Base-by-base conservation (phyloP, 345 rosid genomes). In the Zanthoxylum bungeanum region DNA sequence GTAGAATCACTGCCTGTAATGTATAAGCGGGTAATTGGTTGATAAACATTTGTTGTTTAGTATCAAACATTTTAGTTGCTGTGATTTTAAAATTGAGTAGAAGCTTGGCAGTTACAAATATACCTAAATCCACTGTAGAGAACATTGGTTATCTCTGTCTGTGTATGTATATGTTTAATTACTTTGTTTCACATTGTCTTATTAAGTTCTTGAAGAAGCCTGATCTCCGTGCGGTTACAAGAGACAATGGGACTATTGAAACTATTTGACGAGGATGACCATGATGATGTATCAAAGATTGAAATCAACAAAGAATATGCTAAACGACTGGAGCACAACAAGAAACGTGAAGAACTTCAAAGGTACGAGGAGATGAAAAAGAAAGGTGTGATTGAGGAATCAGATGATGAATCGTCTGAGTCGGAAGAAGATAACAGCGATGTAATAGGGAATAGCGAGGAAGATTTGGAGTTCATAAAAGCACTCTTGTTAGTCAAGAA, bases 261-360 rank as follows among this genome's bases (percentile, higher is more conserved):
- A 40, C 78, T 93, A 14, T 91, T 89, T 73, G 85, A 79, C 5
- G 88, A 82, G 1, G 81, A 77, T 5, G 77, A 28, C 21, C 73
- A 76, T 8, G 75, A 69, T 8, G 84, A 73, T 37, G 58, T 80
- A 24, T 77, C 86, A 1, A 79, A 74, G 71, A 82, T 91, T 1
- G 83, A 91, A 79, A 74, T 93, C 66, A 68, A 91, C 74, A 10
- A 81, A 49, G 88, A 87, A 4, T 91, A 77, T 58, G 88, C 87
- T 9, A 73, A 69, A 19, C 81, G 85, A 68, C 83, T 78, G 33
- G 85, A 85, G 79, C 75, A 86, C 80, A 89, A 87, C 81, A 87
- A 85, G 87, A 75, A 77, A 53, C 87, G 93, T 0, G 92, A 89
- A 71, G 93, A 82, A 75, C 85, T 85, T 30, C 91, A 87, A 19